Evolutionary conservation across 257 asterid genomes (phyloP), one percentile per base, ranked within the genome.

Genomic region (Nicotiana knightiana): DNA sequence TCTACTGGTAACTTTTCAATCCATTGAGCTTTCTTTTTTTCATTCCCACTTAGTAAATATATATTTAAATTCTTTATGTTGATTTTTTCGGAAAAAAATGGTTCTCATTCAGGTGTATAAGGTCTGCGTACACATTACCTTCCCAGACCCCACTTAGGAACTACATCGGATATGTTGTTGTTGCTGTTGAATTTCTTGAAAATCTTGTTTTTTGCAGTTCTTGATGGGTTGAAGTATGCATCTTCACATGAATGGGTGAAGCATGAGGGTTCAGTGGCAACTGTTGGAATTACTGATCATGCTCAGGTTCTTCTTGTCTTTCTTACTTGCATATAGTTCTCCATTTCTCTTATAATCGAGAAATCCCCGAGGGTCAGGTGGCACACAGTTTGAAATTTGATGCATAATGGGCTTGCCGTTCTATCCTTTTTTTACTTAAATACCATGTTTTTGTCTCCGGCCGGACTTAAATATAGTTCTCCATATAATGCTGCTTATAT

Each of bases 161-260:
- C 6, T 37, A 37, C 46, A 37, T 1, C 1, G 2, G 46, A 37
- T 30, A 35, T 35, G 39, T 35, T 35, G 5, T 5, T 37, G 46
- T 37, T 37, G 46, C 7, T 37, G 46, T 37, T 37, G 7, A 37
- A 7, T 37, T 39, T 39, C 46, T 39, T 39, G 46, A 39, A 67
- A 32, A 24, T 76, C 37, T 7, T 57, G 37, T 5, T 30, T 64
- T 48, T 83, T 83, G 86, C 90, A 95, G 99, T 93, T 70, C 59
- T 91, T 84, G 99, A 95, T 24, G 97, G 96, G 64, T 81, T 91
- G 81, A 93, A 95, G 62, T 95, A 93, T 85, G 93, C 96, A 59
- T 21, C 82, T 62, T 92, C 97, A 13, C 98, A 95, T 85, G 98
- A 95, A 89, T 94, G 98, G 97, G 98, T 93, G 86, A 94, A 94